These are phyloP conservation scores for Maudiozyma barnettii DNA, from an alignment of 805 yeast genomes.

Conservation along the genomic window DNA sequence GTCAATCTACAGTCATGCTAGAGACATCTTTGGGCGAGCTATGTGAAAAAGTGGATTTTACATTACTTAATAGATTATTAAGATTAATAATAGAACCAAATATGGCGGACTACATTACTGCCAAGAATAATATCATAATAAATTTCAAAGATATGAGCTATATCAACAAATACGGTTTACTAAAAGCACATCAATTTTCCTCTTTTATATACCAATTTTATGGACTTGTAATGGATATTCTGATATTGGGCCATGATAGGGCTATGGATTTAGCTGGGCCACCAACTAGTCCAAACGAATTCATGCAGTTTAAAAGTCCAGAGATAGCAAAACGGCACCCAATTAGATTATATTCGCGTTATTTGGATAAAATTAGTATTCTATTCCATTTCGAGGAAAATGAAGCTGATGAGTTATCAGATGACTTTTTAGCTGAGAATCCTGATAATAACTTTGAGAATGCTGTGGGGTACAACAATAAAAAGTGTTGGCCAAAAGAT, in stretches of 20 bases:
- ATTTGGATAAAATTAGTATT: constrained; percentile 72
- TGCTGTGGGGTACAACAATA: constrained; percentile 76
- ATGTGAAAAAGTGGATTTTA: constrained; percentile 81
- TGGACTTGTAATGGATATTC: constrained; percentile 73
- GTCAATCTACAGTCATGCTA: constrained; percentile 75
- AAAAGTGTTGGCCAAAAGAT: constrained; percentile 92
- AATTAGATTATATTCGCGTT: constrained; percentile 69
- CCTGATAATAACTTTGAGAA: constrained; percentile 91
- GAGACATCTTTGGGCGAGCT: constrained; percentile 63
- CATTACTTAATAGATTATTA: constrained; percentile 71
- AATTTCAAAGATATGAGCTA: constrained; percentile 93
- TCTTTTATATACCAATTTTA: constrained; percentile 86
- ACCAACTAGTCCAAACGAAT: constrained; percentile 60
- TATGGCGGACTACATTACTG: constrained; percentile 88
- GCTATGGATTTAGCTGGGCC: constrained; percentile 85
- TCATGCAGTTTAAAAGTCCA: constrained; percentile 55
- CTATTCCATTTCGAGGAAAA: constrained; percentile 64
- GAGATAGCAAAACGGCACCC: constrained; percentile 63
- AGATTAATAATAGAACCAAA: constrained; percentile 78
- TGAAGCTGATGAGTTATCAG: constrained; percentile 67
- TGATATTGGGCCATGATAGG: constrained; percentile 75
- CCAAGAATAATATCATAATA: constrained; percentile 75
- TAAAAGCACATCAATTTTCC: constrained; percentile 84
- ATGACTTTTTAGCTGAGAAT: constrained; percentile 68
- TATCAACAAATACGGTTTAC: constrained; percentile 76